Base-by-base conservation (phyloP, 805 yeast species). In the Kodamaea nitidulidarum region DNA sequence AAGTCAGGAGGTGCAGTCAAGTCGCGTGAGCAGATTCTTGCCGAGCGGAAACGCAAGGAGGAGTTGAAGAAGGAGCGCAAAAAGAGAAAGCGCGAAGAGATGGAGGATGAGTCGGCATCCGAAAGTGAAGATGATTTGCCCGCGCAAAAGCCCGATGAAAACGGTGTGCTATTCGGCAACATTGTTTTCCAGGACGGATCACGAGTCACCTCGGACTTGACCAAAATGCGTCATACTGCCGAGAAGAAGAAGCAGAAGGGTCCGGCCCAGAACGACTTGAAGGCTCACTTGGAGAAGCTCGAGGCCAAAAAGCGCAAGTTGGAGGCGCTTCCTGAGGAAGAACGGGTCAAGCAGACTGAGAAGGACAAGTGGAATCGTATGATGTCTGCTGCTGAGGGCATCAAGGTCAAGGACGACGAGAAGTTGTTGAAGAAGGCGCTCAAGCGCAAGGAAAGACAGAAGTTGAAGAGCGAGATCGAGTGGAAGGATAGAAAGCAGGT, bases 401-500 rank as follows among this genome's bases (percentile, higher is more conserved):
- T 78, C 18, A 91, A 88, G 60, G 69, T 91, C 33, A 84, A 84
- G 51, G 96, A 93, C 61, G 95, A 91, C 60, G 98, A 91, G 59
- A 81, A 79, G 55, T 66, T 93, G 51, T 74, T 93, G 61, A 83
- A 81, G 54, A 91, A 87, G 60, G 86, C 97, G 2, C 62, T 91
- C 45, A 88, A 84, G 67, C 75, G 84, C 51, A 86, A 88, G 57
- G 91, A 87, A 51, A 79, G 84, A 45, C 74, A 75, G 55, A 93
- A 93, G 70, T 76, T 85, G 55, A 86, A 81, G 68, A 83, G 95
- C 42, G 95, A 88, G 53, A 68, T 78, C 37, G 95, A 91, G 61
- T 93, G 99, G 99, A 75, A 68, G 48, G 97, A 91, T 37, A 78
- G 99, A 49, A 82, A 85, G 58, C 84, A 81, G 51, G 74, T 74